Evolutionary conservation across 2,329 filamentous ascomycete genomes (phyloP).

Genomic region (Helotiales sp.): DNA sequence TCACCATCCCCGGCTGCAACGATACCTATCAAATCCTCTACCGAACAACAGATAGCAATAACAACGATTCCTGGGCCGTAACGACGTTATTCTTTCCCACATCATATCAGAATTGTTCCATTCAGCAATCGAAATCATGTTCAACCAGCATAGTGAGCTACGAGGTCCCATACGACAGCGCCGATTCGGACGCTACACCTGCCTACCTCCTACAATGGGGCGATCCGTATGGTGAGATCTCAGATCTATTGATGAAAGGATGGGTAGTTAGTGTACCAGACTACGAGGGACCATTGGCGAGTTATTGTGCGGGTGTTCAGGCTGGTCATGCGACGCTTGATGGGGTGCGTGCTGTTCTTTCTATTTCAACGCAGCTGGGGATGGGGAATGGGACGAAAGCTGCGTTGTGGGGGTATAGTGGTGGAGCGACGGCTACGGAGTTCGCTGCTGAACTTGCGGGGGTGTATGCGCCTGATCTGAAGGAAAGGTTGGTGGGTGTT

Average conservation of each 20-base stretch:
- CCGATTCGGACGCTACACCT: constrained; percentile 1
- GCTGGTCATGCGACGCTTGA: constrained; percentile 20
- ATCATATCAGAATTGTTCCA: neutral
- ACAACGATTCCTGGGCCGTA: constrained; percentile 4
- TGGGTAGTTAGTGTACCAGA: constrained; percentile 22
- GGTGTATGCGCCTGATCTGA: constrained; percentile 52
- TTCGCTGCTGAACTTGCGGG: constrained; percentile 53
- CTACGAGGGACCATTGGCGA: constrained; percentile 21
- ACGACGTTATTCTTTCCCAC: constrained; percentile 10
- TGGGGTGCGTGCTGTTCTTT: constrained; percentile 18
- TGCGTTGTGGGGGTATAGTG: constrained; percentile 55
- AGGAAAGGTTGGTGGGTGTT: constrained; percentile 46
- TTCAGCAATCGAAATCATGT: neutral
- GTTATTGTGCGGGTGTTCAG: constrained; percentile 15
- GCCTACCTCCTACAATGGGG: constrained; percentile 8
- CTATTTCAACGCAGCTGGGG: neutral
- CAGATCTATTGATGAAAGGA: constrained; percentile 1
- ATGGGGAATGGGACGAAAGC: neutral
- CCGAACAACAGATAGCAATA: constrained; percentile 1
- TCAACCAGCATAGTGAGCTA: constrained; percentile 5
- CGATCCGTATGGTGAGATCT: constrained; percentile 4
- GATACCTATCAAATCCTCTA: constrained; percentile 8
- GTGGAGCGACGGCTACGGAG: constrained; percentile 51
- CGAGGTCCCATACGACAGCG: constrained; percentile 10
- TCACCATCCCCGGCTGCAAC: neutral